Percentiles rank a stretch among this genome's conserved stretches.
Conservation (phyloP, 2,329 filamentous ascomycete genomes). For the Xylaria multiplex region DNA sequence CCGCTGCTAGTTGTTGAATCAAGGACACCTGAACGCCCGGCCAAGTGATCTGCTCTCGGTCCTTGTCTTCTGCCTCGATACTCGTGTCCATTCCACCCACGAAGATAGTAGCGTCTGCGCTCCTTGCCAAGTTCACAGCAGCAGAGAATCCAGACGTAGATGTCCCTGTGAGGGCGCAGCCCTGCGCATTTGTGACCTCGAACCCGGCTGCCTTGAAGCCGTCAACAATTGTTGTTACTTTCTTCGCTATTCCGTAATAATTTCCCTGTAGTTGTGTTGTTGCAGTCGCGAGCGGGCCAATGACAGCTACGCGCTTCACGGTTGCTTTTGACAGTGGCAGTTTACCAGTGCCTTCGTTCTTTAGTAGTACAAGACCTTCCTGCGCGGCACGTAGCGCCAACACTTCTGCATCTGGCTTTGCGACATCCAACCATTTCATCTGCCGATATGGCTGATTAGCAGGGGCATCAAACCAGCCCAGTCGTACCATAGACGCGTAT, state of each 20-base stretch:
- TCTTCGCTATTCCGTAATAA: slow-evolving; percentile 51
- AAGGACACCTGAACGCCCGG: slow-evolving; percentile 61
- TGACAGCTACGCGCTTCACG: slow-evolving; percentile 62
- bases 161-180: slow-evolving; percentile 44
- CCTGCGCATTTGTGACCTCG: slow-evolving; percentile 41
- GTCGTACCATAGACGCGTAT: slow-evolving; percentile 63
- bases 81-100: slow-evolving; percentile 64
- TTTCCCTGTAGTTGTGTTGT: slow-evolving; percentile 68
- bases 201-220: slow-evolving; percentile 42
- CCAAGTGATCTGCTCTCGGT: slow-evolving; percentile 63
- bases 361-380: slow-evolving; percentile 60
- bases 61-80: slow-evolving; percentile 62
- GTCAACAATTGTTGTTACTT: slow-evolving; percentile 43
- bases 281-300: slow-evolving; percentile 69
- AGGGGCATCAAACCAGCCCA: slow-evolving; percentile 67
- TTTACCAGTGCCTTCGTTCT: slow-evolving; percentile 62
- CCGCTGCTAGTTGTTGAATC: slow-evolving; percentile 57
- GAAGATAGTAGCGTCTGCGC: slow-evolving; percentile 63
- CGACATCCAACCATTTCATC: slow-evolving; percentile 65
- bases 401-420: slow-evolving; percentile 61
- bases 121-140: slow-evolving; percentile 53
- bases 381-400: slow-evolving; percentile 66
- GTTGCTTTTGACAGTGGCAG: slow-evolving; percentile 29
- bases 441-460: slow-evolving; percentile 59
- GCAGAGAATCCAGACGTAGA: slow-evolving; percentile 48